Conservation (phyloP, 148 eudicot genomes). For the Salicornia ramosissima region DNA sequence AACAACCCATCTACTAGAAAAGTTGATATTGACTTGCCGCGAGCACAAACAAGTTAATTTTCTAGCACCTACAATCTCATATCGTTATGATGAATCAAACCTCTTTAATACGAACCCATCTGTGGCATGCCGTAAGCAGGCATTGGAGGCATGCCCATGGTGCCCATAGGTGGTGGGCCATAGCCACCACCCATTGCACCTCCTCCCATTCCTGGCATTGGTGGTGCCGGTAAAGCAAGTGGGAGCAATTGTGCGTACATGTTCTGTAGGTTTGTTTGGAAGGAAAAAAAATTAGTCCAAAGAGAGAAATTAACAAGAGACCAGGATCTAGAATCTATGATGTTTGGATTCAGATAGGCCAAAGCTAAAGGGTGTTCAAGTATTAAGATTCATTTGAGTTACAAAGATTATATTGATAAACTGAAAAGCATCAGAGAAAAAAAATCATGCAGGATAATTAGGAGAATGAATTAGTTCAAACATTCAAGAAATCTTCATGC, state of each 20-base stretch:
- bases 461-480: background rate
- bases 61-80: conserved; percentile 22
- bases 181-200: conserved; percentile 63
- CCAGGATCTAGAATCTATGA: no score
- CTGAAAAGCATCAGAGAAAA: background rate
- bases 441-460: background rate
- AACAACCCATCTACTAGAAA: conserved; percentile 18
- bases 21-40: conserved; percentile 24
- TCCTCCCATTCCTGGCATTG: conserved; percentile 78
- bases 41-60: conserved; percentile 18
- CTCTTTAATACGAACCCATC: conserved; percentile 68
- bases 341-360: no score
- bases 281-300: background rate
- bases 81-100: background rate
- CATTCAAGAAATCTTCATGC: background rate
- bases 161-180: conserved; percentile 69
- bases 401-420: background rate
- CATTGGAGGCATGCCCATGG: conserved; percentile 98
- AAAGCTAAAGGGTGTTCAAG: no score
- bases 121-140: conserved; percentile 93
- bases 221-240: conserved; percentile 97
- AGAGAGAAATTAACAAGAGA: background rate
- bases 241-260: conserved; percentile 95
- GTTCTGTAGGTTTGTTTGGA: conserved; percentile 45
- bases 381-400: no score